Evolutionary conservation across 2,329 filamentous ascomycete species (phyloP), one percentile per base, ranked within the genome.

Genomic region (Peltaster fructicola): DNA sequence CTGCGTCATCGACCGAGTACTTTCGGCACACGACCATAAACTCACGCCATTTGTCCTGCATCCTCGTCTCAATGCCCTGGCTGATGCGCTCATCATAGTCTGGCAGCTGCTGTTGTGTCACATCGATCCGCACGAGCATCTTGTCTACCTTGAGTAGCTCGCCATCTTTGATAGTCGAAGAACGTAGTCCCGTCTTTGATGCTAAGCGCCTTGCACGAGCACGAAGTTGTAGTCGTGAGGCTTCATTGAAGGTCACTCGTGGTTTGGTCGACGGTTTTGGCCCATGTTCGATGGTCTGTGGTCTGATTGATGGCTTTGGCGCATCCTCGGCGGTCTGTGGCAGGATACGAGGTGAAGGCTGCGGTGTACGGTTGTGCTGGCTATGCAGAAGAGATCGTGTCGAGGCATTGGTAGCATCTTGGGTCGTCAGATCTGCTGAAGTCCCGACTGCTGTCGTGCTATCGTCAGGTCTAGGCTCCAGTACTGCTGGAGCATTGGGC

Each of bases 101-200:
- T 1, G 66, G 61, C 3, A 61, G 30, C n/a, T 50, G 52, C 33
- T 61, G 57, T 19, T 54, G 39, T 19, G 56, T 54, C 27, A 48
- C 39, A 36, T 73, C 71, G 13, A 73, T 58, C 12, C 67, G 59
- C 11, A 75, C 63, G 12, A 76, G 59, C 71, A 76, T 76, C 30
- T 63, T 67, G 40, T 74, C 69, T 47, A 71, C 69, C 45, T 73
- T 73, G 29, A 75, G 53, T 25, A 75, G 65, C 32, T 72, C 61
- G 4, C 71, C 71, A 35, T 69, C 61, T 24, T 53, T 52, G 21
- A 54, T 41, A 31, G 50, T 53, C 25, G 45, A 35, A 19, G 31
- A 39, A 14, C 33, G 33, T 8, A 47, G 33, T 14, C 20, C 35
- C 15, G 43, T 41, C 20, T 29, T 31, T 9, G 38, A 37, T 6